Percentiles rank a stretch among this genome's conserved stretches.
These are phyloP conservation scores for Vitis hybrid DNA, from an alignment of 177 flowering plant genomes.

Conservation along the genomic window DNA sequence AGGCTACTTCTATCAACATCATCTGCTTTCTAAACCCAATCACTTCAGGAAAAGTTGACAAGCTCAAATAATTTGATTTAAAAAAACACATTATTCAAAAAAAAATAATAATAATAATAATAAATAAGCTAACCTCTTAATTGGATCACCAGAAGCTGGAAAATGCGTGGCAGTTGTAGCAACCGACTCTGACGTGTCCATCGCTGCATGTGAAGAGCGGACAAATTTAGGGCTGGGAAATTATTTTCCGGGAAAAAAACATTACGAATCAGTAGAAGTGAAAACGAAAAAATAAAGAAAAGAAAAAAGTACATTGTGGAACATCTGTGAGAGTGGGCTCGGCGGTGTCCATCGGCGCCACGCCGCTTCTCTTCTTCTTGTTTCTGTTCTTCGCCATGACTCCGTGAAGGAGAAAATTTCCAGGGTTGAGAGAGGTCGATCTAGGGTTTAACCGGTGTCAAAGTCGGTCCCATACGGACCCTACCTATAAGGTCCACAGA, in stretches of 20 bases:
- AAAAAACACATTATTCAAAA: background rate
- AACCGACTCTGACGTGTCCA: conserved; percentile 52
- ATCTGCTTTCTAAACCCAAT: too few relatives aligned
- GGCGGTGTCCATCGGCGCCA: conserved; percentile 42
- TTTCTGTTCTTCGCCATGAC: conserved; percentile 57
- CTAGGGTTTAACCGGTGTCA: too few relatives aligned
- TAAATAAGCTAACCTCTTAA: background rate
- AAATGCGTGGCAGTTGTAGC: conserved; percentile 2
- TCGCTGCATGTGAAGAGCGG: conserved; percentile 37
- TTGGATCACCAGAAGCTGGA: conserved; percentile 18
- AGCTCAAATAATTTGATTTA: too few relatives aligned
- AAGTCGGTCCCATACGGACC: too few relatives aligned
- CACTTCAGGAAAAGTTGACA: too few relatives aligned
- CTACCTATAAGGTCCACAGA: too few relatives aligned
- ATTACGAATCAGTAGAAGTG: background rate
- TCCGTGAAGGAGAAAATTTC: background rate
- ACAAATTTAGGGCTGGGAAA: background rate
- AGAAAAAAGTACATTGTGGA: conserved; percentile 36
- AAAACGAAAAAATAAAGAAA: background rate
- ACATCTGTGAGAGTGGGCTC: conserved; percentile 16
- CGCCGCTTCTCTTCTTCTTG: conserved; percentile 45
- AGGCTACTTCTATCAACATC: too few relatives aligned
- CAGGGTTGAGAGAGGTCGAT: too few relatives aligned
- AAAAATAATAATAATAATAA: too few relatives aligned
- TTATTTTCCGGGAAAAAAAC: background rate